Base-by-base conservation (phyloP, 352 stramenopile genomes). In the Phytophthora lateralis region DNA sequence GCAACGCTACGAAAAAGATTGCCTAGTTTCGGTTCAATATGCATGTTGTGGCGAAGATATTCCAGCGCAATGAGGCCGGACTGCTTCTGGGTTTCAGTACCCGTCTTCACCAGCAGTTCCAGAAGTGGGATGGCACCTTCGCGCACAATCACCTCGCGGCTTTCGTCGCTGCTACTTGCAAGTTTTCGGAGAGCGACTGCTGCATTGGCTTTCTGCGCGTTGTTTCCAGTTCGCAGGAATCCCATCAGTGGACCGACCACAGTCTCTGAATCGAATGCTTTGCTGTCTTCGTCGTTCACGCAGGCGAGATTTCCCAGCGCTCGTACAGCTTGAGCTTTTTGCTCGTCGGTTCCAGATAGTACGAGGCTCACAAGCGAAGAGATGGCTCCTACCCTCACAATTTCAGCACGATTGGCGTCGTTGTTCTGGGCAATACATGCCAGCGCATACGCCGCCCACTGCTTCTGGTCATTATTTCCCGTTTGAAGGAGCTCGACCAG, bases 331-430 rank as follows among this genome's bases (percentile, higher is more conserved):
- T 48, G 43, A 2, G 24, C n/a, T 48, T 52, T 55, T 11, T 60
- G 59, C 8, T 42, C 43, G 9, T 51, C 59, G 2, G 35, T 55
- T 3, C 59, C 59, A 9, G 20, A 27, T 2, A 52, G 12, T 1
- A 50, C 8, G 2, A 67, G 51, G 11, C 17, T 45, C 5, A 62
- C 5, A 5, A 67, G 34, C 1, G 55, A 24, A n/a, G 59, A 2
- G 9, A 67, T 48, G 9, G 42, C 59, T 6, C 50, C 59, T 30
- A 47, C 59, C 12, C 45, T 15, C 10, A 53, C 32, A 52, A 69
- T 59, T 7, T 12, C 37, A 2, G 38, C 4, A 3, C 42, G 42
- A 17, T 55, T 60, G 0, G 4, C 39, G 18, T 64, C 58, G 18
- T 63, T 63, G 17, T 43, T 55, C 10, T 39, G 12, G 17, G 52